phyloP scores from a whole-genome alignment of 371 early-diverging fungal species.

The Rhizopus stolonifer region DNA sequence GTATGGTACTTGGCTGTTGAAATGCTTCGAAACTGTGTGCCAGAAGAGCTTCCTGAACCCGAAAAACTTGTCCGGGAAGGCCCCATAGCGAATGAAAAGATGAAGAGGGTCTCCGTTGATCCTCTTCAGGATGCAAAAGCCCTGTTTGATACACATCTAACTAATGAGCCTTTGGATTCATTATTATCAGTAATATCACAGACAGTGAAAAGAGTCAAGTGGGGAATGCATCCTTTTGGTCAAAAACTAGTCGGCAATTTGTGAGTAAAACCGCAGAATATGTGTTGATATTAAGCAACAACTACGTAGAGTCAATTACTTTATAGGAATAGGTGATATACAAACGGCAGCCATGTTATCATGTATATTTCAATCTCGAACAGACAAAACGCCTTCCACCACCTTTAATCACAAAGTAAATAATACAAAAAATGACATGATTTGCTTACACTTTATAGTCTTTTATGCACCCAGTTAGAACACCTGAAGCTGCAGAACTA shows the following conservation, averaged over 20 bases:
- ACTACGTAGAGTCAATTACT: slow-evolving; percentile 55
- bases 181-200: slow-evolving; percentile 1
- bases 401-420: slow-evolving; percentile 23
- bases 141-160: background rate
- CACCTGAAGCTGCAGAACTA: slow-evolving; percentile 20
- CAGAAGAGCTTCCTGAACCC: slow-evolving; percentile 24
- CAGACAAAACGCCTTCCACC: slow-evolving; percentile 16
- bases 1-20: slow-evolving; percentile 75
- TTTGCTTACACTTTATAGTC: slow-evolving; percentile 10
- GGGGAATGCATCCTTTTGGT: slow-evolving; percentile 79
- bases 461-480: slow-evolving; percentile 7
- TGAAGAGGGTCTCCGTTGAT: background rate
- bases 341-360: slow-evolving; percentile 84
- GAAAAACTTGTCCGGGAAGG: slow-evolving; percentile 22
- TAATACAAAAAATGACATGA: background rate
- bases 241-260: slow-evolving; percentile 56
- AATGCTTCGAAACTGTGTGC: slow-evolving; percentile 54
- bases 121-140: background rate
- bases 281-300: background rate
- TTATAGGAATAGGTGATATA: slow-evolving; percentile 72
- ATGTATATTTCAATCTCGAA: slow-evolving; percentile 62
- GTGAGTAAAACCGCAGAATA: slow-evolving; percentile 40
- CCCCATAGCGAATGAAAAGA: slow-evolving; percentile 11
- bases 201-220: slow-evolving; percentile 46
- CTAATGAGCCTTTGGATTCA: background rate